Evolutionary conservation across 768 basidiomycete genomes (phyloP).

Genomic region (Suillus placidus): DNA sequence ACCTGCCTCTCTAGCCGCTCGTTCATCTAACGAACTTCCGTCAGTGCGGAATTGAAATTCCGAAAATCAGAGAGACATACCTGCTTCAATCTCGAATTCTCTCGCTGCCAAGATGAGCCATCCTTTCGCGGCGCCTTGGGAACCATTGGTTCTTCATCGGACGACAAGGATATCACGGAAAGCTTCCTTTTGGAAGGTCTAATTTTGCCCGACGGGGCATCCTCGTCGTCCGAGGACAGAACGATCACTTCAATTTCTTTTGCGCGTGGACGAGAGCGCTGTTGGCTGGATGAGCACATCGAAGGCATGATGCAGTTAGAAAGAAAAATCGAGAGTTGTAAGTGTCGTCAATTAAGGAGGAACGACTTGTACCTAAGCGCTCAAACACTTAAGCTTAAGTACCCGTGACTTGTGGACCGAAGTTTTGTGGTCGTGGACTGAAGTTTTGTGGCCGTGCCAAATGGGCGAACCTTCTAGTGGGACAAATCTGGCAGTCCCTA

Average conservation of each 20-base stretch:
- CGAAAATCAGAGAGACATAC: constrained; percentile 30
- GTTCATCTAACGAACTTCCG: not conserved
- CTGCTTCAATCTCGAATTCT: constrained; percentile 47
- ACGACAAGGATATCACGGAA: constrained; percentile 49
- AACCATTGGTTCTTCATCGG: constrained; percentile 41
- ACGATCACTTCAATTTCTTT: constrained; percentile 29
- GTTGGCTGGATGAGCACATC: constrained; percentile 32
- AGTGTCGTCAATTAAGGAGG: too few relatives aligned
- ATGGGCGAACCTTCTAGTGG: too few relatives aligned
- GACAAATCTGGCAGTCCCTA: too few relatives aligned
- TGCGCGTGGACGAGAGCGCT: constrained; percentile 10
- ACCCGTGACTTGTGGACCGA: too few relatives aligned
- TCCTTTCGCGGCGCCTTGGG: constrained; percentile 18
- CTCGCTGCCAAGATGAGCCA: constrained; percentile 34
- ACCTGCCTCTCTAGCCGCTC: not conserved
- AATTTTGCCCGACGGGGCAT: constrained; percentile 24
- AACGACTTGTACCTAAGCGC: too few relatives aligned
- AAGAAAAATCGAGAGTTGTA: too few relatives aligned
- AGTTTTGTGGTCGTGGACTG: too few relatives aligned
- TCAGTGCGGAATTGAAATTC: not conserved
- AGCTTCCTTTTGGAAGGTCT: constrained; percentile 1
- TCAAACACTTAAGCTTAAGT: too few relatives aligned
- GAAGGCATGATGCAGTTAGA: constrained; percentile 22
- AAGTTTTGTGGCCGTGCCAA: too few relatives aligned
- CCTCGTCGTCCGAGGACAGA: constrained; percentile 38